Percentiles rank a stretch among this genome's conserved stretches.
phyloP scores from a whole-genome alignment of 2,329 filamentous ascomycete genomes.

The Fusarium equiseti region DNA sequence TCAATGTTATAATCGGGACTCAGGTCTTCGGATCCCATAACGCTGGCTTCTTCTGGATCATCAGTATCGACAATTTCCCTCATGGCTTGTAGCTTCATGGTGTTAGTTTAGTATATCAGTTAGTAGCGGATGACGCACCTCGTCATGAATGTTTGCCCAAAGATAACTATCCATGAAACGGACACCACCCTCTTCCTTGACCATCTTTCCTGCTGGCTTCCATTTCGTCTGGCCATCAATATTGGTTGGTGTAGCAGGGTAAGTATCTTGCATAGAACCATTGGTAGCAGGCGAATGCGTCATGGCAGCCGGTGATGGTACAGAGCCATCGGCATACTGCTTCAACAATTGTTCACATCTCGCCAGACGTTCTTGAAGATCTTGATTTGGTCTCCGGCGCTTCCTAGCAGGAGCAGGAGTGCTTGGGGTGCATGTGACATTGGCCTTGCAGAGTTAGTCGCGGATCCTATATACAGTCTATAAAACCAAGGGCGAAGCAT shows the following conservation, averaged over 20 bases:
- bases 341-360: slow-evolving; percentile 70
- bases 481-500: not conserved
- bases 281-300: slow-evolving; percentile 38
- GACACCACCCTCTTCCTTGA: slow-evolving; percentile 66
- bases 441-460: slow-evolving; percentile 58
- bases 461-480: not conserved
- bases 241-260: slow-evolving; percentile 45
- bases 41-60: slow-evolving; percentile 61
- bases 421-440: slow-evolving; percentile 70
- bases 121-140: slow-evolving; percentile 55
- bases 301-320: slow-evolving; percentile 42
- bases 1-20: slow-evolving; percentile 67
- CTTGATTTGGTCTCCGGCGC: slow-evolving; percentile 69
- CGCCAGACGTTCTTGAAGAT: slow-evolving; percentile 70
- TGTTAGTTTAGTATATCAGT: slow-evolving; percentile 11
- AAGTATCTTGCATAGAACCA: slow-evolving; percentile 44
- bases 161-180: slow-evolving; percentile 70
- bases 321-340: slow-evolving; percentile 63
- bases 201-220: slow-evolving; percentile 64
- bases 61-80: slow-evolving; percentile 67
- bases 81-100: slow-evolving; percentile 67
- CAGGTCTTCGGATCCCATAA: slow-evolving; percentile 61
- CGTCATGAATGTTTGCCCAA: slow-evolving; percentile 66
- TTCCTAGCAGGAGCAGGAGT: slow-evolving; percentile 71
- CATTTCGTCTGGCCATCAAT: slow-evolving; percentile 54